Evolutionary conservation across 164 flowering plant genomes (phyloP).

Genomic region (Liriodendron chinense): DNA sequence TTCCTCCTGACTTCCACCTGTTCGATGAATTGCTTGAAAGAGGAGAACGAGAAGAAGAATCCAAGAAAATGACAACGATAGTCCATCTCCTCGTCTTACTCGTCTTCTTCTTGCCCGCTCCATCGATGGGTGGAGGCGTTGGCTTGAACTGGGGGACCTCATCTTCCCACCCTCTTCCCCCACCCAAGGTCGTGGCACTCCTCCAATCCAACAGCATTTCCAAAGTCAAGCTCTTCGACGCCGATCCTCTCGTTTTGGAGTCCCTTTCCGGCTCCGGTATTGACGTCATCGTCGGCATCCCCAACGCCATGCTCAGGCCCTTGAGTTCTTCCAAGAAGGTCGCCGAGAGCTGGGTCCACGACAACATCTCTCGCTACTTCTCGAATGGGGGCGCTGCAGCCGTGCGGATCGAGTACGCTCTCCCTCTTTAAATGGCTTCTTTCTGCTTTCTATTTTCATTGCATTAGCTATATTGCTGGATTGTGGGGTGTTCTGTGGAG

Average conservation of each 20-base stretch:
- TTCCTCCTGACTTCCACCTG: background rate
- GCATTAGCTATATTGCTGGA: background rate
- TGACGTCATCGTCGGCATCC: constrained; percentile 69
- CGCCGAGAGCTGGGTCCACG: constrained; percentile 84
- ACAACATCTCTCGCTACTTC: constrained; percentile 72
- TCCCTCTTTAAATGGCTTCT: background rate
- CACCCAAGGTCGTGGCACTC: constrained; percentile 67
- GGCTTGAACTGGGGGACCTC: constrained; percentile 96
- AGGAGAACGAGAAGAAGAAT: background rate
- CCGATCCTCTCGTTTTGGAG: constrained; percentile 64
- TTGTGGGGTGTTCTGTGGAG: background rate
- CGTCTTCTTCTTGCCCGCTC: background rate
- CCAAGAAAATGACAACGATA: background rate
- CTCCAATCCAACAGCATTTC: constrained; percentile 62
- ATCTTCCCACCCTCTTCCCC: constrained; percentile 78
- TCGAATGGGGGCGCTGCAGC: constrained; percentile 29
- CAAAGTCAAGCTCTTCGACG: constrained; percentile 74
- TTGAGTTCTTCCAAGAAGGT: constrained; percentile 65
- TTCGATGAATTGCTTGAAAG: background rate
- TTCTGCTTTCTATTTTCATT: background rate
- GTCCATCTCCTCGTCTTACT: background rate
- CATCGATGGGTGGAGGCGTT: constrained; percentile 26
- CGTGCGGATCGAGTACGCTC: constrained; percentile 53
- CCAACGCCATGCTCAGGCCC: constrained; percentile 62
- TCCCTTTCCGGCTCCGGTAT: constrained; percentile 66